phyloP scores from a whole-genome alignment of 805 yeast species.

The Kodamaea hsintzibuensis region DNA sequence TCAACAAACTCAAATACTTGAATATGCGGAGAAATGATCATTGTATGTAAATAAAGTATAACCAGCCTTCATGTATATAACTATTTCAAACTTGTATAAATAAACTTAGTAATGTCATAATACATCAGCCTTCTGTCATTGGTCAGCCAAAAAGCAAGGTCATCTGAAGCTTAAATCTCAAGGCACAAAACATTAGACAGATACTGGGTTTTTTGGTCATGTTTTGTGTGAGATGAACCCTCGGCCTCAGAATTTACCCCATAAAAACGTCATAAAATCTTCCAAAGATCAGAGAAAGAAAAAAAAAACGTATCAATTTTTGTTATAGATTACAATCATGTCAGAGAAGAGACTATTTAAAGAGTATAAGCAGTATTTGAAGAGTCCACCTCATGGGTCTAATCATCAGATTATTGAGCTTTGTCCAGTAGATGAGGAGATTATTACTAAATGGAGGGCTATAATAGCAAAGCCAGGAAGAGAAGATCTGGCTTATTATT shows the following conservation, averaged over 20 bases:
- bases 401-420: slow-evolving; percentile 43
- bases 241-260: background rate
- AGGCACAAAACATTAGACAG: background rate
- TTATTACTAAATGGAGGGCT: slow-evolving; percentile 52
- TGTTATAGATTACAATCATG: too few relatives aligned
- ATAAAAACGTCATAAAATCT: background rate
- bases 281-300: background rate
- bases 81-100: too few relatives aligned
- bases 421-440: slow-evolving; percentile 38
- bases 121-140: background rate
- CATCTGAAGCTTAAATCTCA: background rate
- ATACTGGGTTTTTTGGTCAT: background rate
- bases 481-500: slow-evolving; percentile 49
- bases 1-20: too few relatives aligned
- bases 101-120: background rate
- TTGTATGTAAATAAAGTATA: background rate
- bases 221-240: background rate
- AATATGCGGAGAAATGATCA: background rate
- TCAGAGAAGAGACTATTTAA: slow-evolving; percentile 42
- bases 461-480: slow-evolving; percentile 48
- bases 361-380: slow-evolving; percentile 35
- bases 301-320: background rate
- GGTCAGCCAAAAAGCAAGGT: background rate
- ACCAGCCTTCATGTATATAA: background rate
- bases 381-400: slow-evolving; percentile 24